Evolutionary conservation across 2,329 filamentous ascomycete genomes (phyloP), one percentile per base, ranked within the genome.

Genomic region (Diplodia mutila): DNA sequence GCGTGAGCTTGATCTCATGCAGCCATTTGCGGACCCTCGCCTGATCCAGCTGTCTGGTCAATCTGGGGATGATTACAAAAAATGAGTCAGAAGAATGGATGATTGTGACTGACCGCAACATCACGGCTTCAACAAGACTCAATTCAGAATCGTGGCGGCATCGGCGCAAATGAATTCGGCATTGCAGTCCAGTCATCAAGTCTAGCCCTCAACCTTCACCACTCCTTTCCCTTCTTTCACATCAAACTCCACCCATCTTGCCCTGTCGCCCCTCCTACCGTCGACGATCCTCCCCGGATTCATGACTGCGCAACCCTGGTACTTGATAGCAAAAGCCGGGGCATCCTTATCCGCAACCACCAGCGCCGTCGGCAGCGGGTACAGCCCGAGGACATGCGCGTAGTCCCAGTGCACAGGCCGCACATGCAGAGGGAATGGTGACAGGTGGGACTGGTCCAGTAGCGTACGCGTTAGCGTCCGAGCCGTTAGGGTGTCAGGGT

Each of bases 251-350:
- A 94, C 85, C 94, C 95, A 98, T 70, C 89, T 85, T 6, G 89
- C 91, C 68, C 76, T 76, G 7, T 90, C 87, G 4, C 89, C 88
- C 70, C 88, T 86, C 27, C 76, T 77, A 61, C 75, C 76, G 67
- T 77, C 79, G 39, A 96, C 85, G 61, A 99, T 79, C 59, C 86
- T 85, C 6, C 93, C 93, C 0, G 95, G 94, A 77, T 99, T 99
- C 86, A 99, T 90, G 39, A 97, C 94, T 80, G 95, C 92, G 75
- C 95, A 98, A 0, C 94, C 94, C 79, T 97, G 94, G 75, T 98
- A 98, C 16, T 92, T 97, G 71, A 97, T 83, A 65, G 90, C 91
- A 75, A 97, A 99, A 0, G 93, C 86, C 16, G 91, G 89, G 11
- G 90, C 89, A 51, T 94, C 92, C 0, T 90, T 84, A 79, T 99